These are phyloP conservation scores for Oxyria digyna DNA, from an alignment of 148 eudicot species.

Conservation along the genomic window DNA sequence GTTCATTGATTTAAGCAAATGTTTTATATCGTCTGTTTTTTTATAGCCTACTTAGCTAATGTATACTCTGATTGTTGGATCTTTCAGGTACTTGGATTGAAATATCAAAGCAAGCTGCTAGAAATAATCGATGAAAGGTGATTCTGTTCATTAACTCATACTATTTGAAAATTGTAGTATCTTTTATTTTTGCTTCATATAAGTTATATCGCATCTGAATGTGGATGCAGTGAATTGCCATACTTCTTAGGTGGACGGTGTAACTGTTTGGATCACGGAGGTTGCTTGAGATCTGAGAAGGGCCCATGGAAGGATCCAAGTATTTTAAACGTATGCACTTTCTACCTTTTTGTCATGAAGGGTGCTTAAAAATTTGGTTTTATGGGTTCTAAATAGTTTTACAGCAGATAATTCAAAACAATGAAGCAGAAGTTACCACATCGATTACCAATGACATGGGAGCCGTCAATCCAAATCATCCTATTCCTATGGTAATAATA, in stretches of 20 bases:
- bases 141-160: background rate
- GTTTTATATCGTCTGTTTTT: background rate
- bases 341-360: background rate
- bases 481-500: slow-evolving; percentile 19
- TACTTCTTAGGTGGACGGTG: slow-evolving; percentile 71
- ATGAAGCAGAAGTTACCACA: slow-evolving; percentile 25
- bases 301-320: slow-evolving; percentile 83
- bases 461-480: slow-evolving; percentile 16
- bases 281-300: slow-evolving; percentile 68
- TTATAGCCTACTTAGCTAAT: background rate
- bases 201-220: slow-evolving; percentile 7
- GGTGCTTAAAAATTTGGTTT: background rate
- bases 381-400: background rate
- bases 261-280: slow-evolving; percentile 54
- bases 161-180: background rate
- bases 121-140: slow-evolving; percentile 71
- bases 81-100: slow-evolving; percentile 65
- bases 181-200: slow-evolving; percentile 5
- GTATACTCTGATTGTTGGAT: background rate
- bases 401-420: slow-evolving; percentile 27
- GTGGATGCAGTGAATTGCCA: slow-evolving; percentile 57
- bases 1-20: background rate
- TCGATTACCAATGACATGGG: slow-evolving; percentile 23
- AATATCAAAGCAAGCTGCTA: slow-evolving; percentile 63
- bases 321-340: slow-evolving; percentile 35